Evolutionary conservation across 2,329 filamentous ascomycete genomes (phyloP).

Genomic region (Fusarium keratoplasticum): DNA sequence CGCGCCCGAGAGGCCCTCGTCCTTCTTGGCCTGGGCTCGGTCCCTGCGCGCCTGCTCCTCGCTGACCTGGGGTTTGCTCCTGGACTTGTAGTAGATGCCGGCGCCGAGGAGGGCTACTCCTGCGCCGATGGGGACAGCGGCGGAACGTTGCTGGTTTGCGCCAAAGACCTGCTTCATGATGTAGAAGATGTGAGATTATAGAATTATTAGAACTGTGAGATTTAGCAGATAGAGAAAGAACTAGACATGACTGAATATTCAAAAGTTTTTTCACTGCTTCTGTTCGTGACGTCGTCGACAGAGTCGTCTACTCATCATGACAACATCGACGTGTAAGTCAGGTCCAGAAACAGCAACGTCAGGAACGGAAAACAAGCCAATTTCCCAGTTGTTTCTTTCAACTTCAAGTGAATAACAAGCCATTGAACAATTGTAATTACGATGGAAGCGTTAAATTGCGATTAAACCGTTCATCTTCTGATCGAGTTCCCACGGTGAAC

Average conservation of each 20-base stretch:
- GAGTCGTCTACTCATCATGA: constrained; percentile 39
- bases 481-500: constrained; percentile 6
- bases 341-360: constrained; percentile 10
- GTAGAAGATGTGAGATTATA: neutral
- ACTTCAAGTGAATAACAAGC: neutral
- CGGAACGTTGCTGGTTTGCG: constrained; percentile 32
- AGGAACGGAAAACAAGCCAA: constrained; percentile 11
- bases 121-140: constrained; percentile 27
- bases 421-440: neutral
- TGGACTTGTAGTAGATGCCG: constrained; percentile 38
- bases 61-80: constrained; percentile 17
- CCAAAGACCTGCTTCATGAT: constrained; percentile 35
- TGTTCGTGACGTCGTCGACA: constrained; percentile 36
- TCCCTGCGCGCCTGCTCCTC: constrained; percentile 29
- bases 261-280: constrained; percentile 10
- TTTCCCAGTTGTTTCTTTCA: neutral
- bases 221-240: neutral
- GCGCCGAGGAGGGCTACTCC: constrained; percentile 40
- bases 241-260: neutral
- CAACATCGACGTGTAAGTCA: constrained; percentile 37
- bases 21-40: constrained; percentile 46
- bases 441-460: constrained; percentile 10
- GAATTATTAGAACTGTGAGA: neutral
- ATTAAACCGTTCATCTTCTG: constrained; percentile 16
- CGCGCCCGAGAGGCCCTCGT: constrained; percentile 47